These are phyloP conservation scores for Balakata baccata DNA, from an alignment of 345 rosid genomes.

Conservation along the genomic window DNA sequence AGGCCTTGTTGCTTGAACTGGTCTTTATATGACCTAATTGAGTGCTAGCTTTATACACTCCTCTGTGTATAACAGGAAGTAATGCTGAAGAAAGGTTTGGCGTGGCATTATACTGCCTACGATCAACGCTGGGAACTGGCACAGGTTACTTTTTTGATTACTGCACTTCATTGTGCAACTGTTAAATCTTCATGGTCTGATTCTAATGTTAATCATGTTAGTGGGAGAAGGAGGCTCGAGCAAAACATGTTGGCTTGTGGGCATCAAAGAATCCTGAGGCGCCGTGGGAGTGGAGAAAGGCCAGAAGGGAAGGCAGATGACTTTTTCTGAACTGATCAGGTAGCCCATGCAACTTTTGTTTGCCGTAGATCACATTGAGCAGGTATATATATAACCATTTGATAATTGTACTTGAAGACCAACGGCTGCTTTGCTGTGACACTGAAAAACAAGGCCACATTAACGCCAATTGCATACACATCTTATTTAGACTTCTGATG, in stretches of 20 bases:
- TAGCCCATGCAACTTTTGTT: not conserved
- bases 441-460: not conserved
- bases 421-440: not conserved
- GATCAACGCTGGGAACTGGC: conserved; percentile 59
- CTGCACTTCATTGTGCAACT: not conserved
- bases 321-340: not conserved
- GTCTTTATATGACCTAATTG: not conserved
- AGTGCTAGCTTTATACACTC: not conserved
- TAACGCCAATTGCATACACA: not conserved
- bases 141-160: not conserved
- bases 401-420: no score
- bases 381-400: not conserved
- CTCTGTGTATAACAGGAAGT: conserved; percentile 41
- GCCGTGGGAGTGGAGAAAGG: conserved; percentile 89
- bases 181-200: not conserved
- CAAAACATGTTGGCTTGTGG: conserved; percentile 70
- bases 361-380: not conserved
- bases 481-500: not conserved
- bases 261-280: conserved; percentile 65
- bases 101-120: conserved; percentile 72
- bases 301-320: conserved; percentile 47
- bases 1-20: not conserved
- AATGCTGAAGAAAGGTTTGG: conserved; percentile 79
- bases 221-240: conserved; percentile 85
- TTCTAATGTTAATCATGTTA: conserved; percentile 1